phyloP scores from a whole-genome alignment of 352 stramenopile genomes.

The Phytophthora hybrid region DNA sequence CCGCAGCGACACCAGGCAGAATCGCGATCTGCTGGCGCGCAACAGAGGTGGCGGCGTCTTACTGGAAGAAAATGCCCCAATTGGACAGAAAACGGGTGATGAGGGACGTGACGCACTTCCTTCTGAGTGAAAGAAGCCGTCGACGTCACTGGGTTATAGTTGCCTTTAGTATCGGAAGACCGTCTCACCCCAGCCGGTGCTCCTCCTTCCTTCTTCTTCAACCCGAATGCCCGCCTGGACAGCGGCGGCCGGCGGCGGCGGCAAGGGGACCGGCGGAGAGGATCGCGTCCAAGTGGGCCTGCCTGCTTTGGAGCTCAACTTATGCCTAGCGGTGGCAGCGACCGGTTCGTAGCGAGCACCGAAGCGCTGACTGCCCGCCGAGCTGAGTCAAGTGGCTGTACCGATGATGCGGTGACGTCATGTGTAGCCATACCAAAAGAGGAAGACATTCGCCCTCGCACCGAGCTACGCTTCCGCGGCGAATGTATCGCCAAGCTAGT shows the following conservation, averaged over 20 bases:
- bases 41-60: conserved; percentile 14
- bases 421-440: conserved; percentile 22
- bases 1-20: conserved; percentile 12
- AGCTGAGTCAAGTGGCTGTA: not conserved
- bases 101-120: conserved; percentile 39
- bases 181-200: conserved; percentile 7
- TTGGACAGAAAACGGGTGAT: conserved; percentile 1
- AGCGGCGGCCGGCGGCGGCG: not conserved
- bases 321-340: no score
- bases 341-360: no score
- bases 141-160: conserved; percentile 33
- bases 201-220: not conserved
- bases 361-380: conserved; percentile 17
- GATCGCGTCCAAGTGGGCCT: not conserved
- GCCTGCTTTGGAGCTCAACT: no score
- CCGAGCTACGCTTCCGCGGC: no score
- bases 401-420: conserved; percentile 5
- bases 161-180: conserved; percentile 10
- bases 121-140: conserved; percentile 2
- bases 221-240: conserved; percentile 16
- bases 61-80: conserved; percentile 13
- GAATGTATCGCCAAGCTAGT: no score
- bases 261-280: not conserved
- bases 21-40: conserved; percentile 43
- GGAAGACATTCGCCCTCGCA: not conserved